phyloP scores from a whole-genome alignment of 1,139 yeast species.

The Geotrichum armillariae region DNA sequence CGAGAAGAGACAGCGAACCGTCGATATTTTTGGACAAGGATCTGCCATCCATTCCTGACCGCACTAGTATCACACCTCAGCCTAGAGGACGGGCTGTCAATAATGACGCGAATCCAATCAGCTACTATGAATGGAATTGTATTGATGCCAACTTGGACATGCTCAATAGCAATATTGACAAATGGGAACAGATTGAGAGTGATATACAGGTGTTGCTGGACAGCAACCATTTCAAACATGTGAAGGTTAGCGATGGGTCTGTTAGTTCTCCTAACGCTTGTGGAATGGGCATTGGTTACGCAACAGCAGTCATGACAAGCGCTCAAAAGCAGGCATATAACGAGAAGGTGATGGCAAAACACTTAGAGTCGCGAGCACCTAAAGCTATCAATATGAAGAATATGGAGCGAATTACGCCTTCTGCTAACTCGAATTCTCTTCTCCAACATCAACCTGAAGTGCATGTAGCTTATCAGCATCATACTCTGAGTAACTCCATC shows the following conservation, averaged over 20 bases:
- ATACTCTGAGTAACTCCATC: too few species aligned
- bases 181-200: slow-evolving; percentile 20
- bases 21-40: slow-evolving; percentile 6
- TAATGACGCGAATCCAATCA: slow-evolving; percentile 6
- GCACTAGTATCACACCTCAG: not conserved
- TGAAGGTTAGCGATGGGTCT: too few species aligned
- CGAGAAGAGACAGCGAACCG: slow-evolving; percentile 9
- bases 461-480: too few species aligned
- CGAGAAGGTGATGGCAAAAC: not conserved
- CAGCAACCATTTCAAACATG: not conserved
- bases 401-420: slow-evolving; percentile 2
- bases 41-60: slow-evolving; percentile 10
- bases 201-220: slow-evolving; percentile 19
- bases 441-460: too few species aligned
- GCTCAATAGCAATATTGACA: slow-evolving; percentile 24
- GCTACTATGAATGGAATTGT: slow-evolving; percentile 29
- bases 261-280: too few species aligned
- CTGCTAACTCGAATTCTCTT: not conserved
- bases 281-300: too few species aligned
- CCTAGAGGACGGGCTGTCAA: slow-evolving; percentile 5
- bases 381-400: slow-evolving; percentile 2
- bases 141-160: slow-evolving; percentile 27
- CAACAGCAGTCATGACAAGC: too few species aligned
- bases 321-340: not conserved
- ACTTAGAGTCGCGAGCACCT: slow-evolving; percentile 1